Conservation (phyloP, 108 stramenopile species). For the Cylindrotheca closterium region DNA sequence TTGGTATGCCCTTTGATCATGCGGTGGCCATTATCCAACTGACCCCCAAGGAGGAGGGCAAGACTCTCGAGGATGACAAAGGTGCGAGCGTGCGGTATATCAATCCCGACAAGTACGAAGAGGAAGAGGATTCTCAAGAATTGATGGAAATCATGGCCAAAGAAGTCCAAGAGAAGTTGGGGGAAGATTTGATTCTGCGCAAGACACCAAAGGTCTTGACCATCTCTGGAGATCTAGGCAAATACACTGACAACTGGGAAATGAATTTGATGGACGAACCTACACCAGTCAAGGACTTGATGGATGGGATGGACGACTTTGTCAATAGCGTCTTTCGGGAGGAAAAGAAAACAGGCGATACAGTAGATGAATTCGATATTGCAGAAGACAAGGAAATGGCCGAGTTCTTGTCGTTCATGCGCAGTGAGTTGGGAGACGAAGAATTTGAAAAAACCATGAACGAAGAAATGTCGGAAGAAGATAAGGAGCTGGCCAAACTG, state of each 20-base stretch:
- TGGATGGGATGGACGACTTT: slow-evolving; percentile 23
- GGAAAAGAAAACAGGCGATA: no score
- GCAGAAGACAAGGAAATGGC: slow-evolving; percentile 44
- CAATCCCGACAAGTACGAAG: slow-evolving; percentile 36
- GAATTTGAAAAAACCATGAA: slow-evolving; percentile 44
- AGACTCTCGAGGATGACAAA: slow-evolving; percentile 11
- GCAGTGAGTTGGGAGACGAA: slow-evolving; percentile 49
- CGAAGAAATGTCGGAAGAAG: slow-evolving; percentile 29
- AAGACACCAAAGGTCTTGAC: slow-evolving; percentile 59
- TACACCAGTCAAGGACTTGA: slow-evolving; percentile 18
- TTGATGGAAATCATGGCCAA: slow-evolving; percentile 58
- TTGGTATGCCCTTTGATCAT: slow-evolving; percentile 47
- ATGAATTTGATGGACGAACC: slow-evolving; percentile 26
- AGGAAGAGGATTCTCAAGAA: slow-evolving; percentile 47
- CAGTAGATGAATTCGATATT: no score
- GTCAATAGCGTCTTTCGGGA: no score
- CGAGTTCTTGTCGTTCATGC: slow-evolving; percentile 46
- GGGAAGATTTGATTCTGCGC: slow-evolving; percentile 40
- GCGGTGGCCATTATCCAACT: slow-evolving; percentile 41
- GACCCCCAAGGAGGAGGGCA: slow-evolving; percentile 4
- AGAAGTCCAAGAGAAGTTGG: slow-evolving; percentile 41
- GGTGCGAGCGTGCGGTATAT: slow-evolving; percentile 22
- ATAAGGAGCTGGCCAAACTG: slow-evolving; percentile 14
- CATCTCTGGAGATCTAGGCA: slow-evolving; percentile 45
- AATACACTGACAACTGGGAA: slow-evolving; percentile 37